Conservation (phyloP, 108 stramenopile genomes). For the Stephanodiscus minutulus region DNA sequence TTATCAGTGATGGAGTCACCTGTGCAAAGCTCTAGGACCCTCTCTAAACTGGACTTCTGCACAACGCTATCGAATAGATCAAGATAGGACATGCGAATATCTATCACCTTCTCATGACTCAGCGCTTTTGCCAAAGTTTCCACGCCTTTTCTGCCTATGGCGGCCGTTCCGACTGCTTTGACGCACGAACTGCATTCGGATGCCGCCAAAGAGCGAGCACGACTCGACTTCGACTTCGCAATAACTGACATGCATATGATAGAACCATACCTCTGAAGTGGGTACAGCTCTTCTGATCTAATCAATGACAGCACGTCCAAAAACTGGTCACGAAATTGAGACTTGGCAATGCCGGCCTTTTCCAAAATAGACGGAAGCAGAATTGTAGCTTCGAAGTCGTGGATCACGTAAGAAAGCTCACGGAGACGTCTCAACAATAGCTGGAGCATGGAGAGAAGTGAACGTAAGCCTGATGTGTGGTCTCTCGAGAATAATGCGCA, state of each 20-base stretch:
- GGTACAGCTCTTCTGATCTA: constrained; percentile 50
- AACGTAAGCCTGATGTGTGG: constrained; percentile 70
- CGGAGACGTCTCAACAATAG: constrained; percentile 46
- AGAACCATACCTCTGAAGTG: constrained; percentile 62
- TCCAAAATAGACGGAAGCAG: constrained; percentile 80
- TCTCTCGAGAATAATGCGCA: constrained; percentile 75
- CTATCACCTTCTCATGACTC: constrained; percentile 72
- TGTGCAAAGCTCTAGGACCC: constrained; percentile 64
- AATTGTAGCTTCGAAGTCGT: constrained; percentile 61
- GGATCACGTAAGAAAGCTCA: constrained; percentile 49
- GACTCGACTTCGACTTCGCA: constrained; percentile 62
- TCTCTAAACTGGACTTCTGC: constrained; percentile 65
- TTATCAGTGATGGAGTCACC: constrained; percentile 40
- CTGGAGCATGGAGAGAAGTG: constrained; percentile 57
- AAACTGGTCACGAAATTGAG: constrained; percentile 62
- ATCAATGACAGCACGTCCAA: constrained; percentile 52
- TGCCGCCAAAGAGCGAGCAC: constrained; percentile 67
- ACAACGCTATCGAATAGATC: constrained; percentile 70
- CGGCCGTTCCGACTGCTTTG: constrained; percentile 56
- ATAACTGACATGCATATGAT: constrained; percentile 71
- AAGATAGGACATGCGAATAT: constrained; percentile 67
- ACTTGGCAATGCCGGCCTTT: constrained; percentile 77
- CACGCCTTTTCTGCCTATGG: constrained; percentile 81
- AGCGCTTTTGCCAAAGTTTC: constrained; percentile 61
- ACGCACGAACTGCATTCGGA: constrained; percentile 64